Conservation (phyloP, 108 stramenopile species). For the Stephanodiscus minutulus region DNA sequence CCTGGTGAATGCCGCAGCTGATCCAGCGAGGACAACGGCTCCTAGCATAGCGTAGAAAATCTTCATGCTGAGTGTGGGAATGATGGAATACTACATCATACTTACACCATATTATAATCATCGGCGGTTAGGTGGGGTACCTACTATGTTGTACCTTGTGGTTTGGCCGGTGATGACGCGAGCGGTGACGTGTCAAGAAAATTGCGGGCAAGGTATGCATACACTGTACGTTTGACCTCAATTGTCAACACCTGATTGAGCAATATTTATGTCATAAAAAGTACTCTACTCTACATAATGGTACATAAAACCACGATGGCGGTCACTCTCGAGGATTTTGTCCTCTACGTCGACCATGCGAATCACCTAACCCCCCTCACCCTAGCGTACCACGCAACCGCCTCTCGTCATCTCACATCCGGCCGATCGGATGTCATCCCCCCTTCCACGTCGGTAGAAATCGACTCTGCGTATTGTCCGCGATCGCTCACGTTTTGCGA, state of each 20-base stretch:
- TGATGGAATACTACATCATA: too few relatives aligned
- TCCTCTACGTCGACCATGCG: slow-evolving; percentile 82
- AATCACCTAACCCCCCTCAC: slow-evolving; percentile 76
- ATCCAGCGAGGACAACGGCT: slow-evolving; percentile 8
- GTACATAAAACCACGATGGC: slow-evolving; percentile 3
- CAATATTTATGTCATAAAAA: too few relatives aligned
- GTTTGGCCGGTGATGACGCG: too few relatives aligned
- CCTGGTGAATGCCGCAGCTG: slow-evolving; percentile 16
- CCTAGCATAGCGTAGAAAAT: slow-evolving; percentile 7
- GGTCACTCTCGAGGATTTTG: slow-evolving; percentile 15
- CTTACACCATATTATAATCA: too few relatives aligned
- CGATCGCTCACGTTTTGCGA: slow-evolving; percentile 79
- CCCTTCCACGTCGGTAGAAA: slow-evolving; percentile 45
- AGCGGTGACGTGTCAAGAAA: neutral
- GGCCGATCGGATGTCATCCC: slow-evolving; percentile 64
- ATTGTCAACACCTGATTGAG: too few relatives aligned
- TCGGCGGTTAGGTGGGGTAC: too few relatives aligned
- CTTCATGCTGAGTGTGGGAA: neutral
- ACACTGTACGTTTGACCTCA: too few relatives aligned
- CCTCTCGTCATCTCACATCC: slow-evolving; percentile 76
- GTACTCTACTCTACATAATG: too few relatives aligned
- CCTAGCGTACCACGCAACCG: slow-evolving; percentile 75
- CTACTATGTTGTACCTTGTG: too few relatives aligned
- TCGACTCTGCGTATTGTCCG: slow-evolving; percentile 66
- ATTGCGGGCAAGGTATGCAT: too few relatives aligned